A percentile compares a stretch with the other conserved stretches of the same genome.
phyloP scores from a whole-genome alignment of 2,329 filamentous ascomycete genomes.

The Emergomyces africanus region DNA sequence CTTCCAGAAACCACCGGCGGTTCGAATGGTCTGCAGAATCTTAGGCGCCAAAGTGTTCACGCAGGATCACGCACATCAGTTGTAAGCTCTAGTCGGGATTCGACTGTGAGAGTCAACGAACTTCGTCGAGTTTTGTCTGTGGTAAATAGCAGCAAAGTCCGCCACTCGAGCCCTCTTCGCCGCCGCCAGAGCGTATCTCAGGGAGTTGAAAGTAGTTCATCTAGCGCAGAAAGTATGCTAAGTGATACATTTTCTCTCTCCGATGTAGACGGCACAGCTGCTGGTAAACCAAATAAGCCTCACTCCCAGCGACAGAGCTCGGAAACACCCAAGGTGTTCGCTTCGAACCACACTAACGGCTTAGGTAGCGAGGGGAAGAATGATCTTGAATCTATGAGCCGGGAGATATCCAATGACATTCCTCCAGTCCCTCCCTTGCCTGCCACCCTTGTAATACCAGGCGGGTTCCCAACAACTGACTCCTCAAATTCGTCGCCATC shows the following conservation, averaged over 20 bases:
- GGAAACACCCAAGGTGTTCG: constrained; percentile 22
- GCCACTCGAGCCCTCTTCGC: constrained; percentile 32
- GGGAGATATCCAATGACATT: constrained; percentile 20
- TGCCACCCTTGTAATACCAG: constrained; percentile 27
- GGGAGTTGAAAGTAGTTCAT: constrained; percentile 21
- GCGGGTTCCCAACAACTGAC: constrained; percentile 30
- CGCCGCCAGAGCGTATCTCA: constrained; percentile 21
- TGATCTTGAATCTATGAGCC: constrained; percentile 7
- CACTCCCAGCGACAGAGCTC: constrained; percentile 19
- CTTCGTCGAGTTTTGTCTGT: constrained; percentile 36
- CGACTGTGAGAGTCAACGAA: constrained; percentile 36
- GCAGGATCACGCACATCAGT: constrained; percentile 22
- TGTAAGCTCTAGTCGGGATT: constrained; percentile 29
- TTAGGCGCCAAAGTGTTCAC: constrained; percentile 25
- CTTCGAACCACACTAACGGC: constrained; percentile 10
- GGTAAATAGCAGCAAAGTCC: constrained; percentile 20
- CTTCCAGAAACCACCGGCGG: constrained; percentile 11
- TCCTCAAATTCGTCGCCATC: constrained; percentile 18
- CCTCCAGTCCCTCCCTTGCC: constrained; percentile 37
- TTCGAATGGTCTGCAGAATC: constrained; percentile 18
- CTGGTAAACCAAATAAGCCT: constrained; percentile 14
- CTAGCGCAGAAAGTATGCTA: constrained; percentile 35
- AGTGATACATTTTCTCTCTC: constrained; percentile 27
- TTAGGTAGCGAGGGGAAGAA: constrained; percentile 6
- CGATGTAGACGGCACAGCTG: constrained; percentile 17